phyloP scores from a whole-genome alignment of 1,139 yeast species.

The Hanseniaspora gamundiae region DNA sequence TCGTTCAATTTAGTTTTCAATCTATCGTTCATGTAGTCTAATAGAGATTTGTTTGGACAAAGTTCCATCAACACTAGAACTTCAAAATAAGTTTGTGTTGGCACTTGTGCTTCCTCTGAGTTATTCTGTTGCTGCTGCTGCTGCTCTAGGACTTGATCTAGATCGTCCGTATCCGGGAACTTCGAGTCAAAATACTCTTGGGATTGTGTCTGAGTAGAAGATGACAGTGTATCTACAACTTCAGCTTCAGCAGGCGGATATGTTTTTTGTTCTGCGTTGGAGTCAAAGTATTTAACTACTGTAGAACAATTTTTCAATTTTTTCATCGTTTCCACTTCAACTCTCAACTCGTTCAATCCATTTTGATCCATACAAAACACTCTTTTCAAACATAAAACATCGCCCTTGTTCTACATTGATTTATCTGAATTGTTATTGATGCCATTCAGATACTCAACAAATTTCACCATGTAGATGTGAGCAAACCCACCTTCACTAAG shows the following conservation, averaged over 20 bases:
- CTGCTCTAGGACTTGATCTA: not conserved
- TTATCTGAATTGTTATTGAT: constrained; percentile 11
- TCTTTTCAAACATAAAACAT: constrained; percentile 57
- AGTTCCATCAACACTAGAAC: constrained; percentile 88
- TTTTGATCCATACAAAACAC: constrained; percentile 65
- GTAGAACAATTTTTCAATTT: constrained; percentile 64
- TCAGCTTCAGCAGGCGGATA: not conserved
- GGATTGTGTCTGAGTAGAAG: too few species aligned
- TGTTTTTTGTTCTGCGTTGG: constrained; percentile 68
- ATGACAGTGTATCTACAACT: too few species aligned
- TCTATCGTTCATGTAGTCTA: constrained; percentile 91
- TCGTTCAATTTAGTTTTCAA: constrained; percentile 72
- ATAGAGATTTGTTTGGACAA: constrained; percentile 74
- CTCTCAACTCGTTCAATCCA: constrained; percentile 54
- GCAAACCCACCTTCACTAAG: constrained; percentile 70
- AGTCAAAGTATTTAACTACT: constrained; percentile 82
- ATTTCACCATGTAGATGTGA: constrained; percentile 52
- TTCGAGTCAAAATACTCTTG: too few species aligned
- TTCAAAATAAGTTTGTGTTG: constrained; percentile 37
- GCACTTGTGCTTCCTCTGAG: not conserved
- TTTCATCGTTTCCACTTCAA: constrained; percentile 81
- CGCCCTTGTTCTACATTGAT: constrained; percentile 20
- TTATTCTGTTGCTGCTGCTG: not conserved
- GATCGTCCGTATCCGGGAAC: too few species aligned
- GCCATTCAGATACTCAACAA: constrained; percentile 19